Conservation (phyloP, 768 basidiomycete genomes). For the Inosperma sp. region DNA sequence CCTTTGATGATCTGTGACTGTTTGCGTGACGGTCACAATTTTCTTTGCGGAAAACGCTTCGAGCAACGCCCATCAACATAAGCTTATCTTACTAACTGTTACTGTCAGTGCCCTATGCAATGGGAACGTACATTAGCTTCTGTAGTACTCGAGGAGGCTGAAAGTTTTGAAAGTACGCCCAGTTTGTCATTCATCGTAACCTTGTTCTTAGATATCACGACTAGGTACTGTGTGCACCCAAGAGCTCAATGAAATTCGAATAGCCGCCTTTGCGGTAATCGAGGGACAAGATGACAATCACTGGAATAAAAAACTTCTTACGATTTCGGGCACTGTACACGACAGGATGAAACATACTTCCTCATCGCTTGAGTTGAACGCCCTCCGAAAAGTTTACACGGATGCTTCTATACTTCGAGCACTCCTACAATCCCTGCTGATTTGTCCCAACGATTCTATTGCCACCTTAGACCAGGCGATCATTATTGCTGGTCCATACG, state of each 20-base stretch:
- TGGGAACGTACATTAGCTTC: constrained; percentile 12
- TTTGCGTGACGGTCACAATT: constrained; percentile 36
- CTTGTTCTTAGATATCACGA: not conserved
- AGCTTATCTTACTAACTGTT: too few species aligned
- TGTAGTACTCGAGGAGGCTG: constrained; percentile 5
- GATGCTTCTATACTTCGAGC: constrained; percentile 63
- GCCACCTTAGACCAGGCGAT: constrained; percentile 71
- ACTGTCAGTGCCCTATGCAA: constrained; percentile 1
- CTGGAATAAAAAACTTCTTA: constrained; percentile 28
- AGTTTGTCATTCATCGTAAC: not conserved
- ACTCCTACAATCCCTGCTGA: constrained; percentile 34
- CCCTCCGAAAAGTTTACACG: constrained; percentile 72
- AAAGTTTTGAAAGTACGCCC: not conserved
- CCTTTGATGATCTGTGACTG: constrained; percentile 41
- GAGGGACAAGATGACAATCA: constrained; percentile 10
- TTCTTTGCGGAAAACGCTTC: constrained; percentile 9
- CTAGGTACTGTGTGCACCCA: not conserved
- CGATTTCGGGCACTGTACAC: constrained; percentile 46
- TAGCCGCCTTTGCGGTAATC: constrained; percentile 15
- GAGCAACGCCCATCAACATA: not conserved
- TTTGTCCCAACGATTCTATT: constrained; percentile 38
- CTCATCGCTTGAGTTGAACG: constrained; percentile 28
- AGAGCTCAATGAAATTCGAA: constrained; percentile 11
- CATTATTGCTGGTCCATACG: constrained; percentile 77
- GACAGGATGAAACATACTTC: constrained; percentile 43